Percentiles rank a stretch among this genome's conserved stretches.
These are phyloP conservation scores for Excoecaria agallocha DNA, from an alignment of 345 rosid genomes.

Conservation along the genomic window DNA sequence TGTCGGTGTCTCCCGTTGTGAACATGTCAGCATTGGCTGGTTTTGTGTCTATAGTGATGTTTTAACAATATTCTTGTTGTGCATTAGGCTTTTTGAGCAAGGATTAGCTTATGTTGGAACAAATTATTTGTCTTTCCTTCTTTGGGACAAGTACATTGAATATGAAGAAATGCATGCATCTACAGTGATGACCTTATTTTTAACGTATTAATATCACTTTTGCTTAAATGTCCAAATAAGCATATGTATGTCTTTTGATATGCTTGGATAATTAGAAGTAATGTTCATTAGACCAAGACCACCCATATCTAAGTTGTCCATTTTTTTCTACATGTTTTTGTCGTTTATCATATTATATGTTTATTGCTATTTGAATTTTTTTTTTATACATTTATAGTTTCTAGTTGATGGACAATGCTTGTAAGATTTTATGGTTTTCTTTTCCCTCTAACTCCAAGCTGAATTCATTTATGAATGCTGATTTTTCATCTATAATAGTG, in stretches of 20 bases:
- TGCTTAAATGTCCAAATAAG: neutral
- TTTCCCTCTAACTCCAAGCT: neutral
- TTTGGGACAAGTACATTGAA: constrained; percentile 97
- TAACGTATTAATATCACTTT: neutral
- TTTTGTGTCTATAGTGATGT: constrained; percentile 13
- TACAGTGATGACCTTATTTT: too few relatives aligned
- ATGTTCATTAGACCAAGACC: neutral
- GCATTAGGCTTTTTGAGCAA: constrained; percentile 80
- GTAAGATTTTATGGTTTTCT: neutral
- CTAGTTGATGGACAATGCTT: neutral
- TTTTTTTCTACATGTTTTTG: neutral
- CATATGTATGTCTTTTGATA: neutral
- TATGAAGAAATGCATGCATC: constrained; percentile 75
- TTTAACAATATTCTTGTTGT: constrained; percentile 25
- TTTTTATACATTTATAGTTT: neutral
- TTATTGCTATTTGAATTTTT: neutral
- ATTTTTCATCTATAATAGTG: neutral
- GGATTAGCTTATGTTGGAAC: constrained; percentile 88
- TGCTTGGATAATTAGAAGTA: neutral
- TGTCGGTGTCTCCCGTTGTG: constrained; percentile 36
- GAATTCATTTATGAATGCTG: neutral
- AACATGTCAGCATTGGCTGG: constrained; percentile 28
- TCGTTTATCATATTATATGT: neutral
- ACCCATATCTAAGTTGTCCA: neutral
- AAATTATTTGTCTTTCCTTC: constrained; percentile 70